Percentiles rank a stretch among this genome's conserved stretches.
phyloP scores from a whole-genome alignment of 805 yeast genomes.

The Saturnispora hagleri region DNA sequence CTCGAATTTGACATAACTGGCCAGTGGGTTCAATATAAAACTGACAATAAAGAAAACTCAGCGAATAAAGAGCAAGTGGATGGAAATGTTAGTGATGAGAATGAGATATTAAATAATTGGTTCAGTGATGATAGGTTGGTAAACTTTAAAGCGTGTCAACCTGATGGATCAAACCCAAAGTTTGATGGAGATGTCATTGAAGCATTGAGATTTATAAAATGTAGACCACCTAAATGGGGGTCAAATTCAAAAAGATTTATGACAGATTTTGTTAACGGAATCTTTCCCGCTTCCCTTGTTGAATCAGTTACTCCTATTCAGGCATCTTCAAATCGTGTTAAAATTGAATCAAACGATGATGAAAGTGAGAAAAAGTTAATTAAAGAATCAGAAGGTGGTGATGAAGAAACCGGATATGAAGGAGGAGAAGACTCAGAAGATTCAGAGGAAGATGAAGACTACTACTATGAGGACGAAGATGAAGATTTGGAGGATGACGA shows the following conservation, averaged over 20 bases:
- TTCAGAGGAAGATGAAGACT: conserved; percentile 6
- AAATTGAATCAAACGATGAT: conserved; percentile 15
- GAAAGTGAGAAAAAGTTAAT: conserved; percentile 28
- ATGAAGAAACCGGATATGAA: conserved; percentile 17
- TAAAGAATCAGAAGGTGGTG: conserved; percentile 15
- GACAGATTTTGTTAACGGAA: conserved; percentile 24
- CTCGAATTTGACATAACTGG: neutral
- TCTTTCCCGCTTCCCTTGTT: conserved; percentile 15
- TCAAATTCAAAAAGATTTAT: conserved; percentile 25
- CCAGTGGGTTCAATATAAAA: conserved; percentile 5
- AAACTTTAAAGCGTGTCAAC: conserved; percentile 20
- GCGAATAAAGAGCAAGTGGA: neutral
- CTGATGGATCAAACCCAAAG: conserved; percentile 13
- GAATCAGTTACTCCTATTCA: neutral
- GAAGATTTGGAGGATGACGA: neutral
- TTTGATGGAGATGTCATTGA: neutral
- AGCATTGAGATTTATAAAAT: neutral
- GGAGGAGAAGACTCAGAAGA: conserved; percentile 11
- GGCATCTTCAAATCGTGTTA: conserved; percentile 11
- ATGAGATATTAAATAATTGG: conserved; percentile 14
- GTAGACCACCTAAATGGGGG: conserved; percentile 24
- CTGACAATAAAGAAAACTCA: neutral
- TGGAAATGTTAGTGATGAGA: neutral
- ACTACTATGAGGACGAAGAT: neutral
- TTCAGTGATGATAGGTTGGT: conserved; percentile 18